These are phyloP conservation scores for Epipyxis sp. DNA, from an alignment of 108 stramenopile genomes.

Conservation along the genomic window DNA sequence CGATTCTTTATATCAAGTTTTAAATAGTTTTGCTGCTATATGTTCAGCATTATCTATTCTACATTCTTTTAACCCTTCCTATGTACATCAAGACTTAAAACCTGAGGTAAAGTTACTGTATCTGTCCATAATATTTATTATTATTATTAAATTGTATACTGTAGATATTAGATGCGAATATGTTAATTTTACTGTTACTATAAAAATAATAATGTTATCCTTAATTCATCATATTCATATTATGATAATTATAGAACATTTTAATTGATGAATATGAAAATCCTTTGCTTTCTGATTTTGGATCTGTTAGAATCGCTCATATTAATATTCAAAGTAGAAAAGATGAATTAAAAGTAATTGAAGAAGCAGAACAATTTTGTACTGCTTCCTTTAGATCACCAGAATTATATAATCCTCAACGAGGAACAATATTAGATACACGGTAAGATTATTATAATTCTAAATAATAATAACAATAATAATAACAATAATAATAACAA, in stretches of 20 bases:
- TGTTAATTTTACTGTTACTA: no score
- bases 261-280: slow-evolving; percentile 6
- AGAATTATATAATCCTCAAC: slow-evolving; percentile 45
- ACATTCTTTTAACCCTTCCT: neutral
- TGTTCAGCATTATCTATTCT: neutral
- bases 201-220: no score
- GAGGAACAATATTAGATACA: slow-evolving; percentile 19
- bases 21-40: neutral
- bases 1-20: neutral
- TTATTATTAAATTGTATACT: neutral
- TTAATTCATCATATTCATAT: neutral
- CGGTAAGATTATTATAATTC: no score
- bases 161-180: neutral
- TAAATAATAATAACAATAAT: no score
- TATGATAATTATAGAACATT: slow-evolving; percentile 25
- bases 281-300: slow-evolving; percentile 38
- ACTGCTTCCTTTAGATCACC: slow-evolving; percentile 47
- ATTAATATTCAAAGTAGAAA: neutral
- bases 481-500: no score
- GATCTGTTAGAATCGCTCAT: slow-evolving; percentile 12
- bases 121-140: no score
- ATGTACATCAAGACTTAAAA: slow-evolving; percentile 44
- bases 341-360: slow-evolving; percentile 19
- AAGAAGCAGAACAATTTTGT: slow-evolving; percentile 30
- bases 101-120: slow-evolving; percentile 26